Evolutionary conservation across 768 basidiomycete species (phyloP).

Genomic region (Trametes cubensis): DNA sequence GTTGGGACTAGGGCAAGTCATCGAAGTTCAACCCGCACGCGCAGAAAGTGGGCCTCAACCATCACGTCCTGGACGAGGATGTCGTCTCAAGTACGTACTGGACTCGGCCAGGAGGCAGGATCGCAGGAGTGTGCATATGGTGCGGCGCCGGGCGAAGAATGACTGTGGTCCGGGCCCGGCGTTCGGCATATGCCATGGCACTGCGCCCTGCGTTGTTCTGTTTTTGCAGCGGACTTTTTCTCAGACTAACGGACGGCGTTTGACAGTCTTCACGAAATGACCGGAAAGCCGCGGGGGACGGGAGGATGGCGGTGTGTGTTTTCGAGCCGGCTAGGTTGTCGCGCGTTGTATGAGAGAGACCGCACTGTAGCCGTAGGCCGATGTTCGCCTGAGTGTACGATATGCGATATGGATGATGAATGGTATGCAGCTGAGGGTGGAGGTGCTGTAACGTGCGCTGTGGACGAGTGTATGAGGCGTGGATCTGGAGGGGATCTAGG

Average conservation of each 20-base stretch:
- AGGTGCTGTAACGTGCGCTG: neutral
- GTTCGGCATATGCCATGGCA: neutral
- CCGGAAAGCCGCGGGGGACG: neutral
- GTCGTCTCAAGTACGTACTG: conserved; percentile 78
- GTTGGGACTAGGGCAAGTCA: conserved; percentile 71
- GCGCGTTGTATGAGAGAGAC: neutral
- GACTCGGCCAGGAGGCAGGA: neutral
- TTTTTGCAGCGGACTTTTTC: neutral
- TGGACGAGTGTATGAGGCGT: neutral
- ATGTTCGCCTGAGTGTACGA: conserved; percentile 3
- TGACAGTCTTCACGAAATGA: conserved; percentile 43
- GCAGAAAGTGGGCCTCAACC: conserved; percentile 87
- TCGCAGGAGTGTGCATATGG: no score
- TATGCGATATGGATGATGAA: neutral
- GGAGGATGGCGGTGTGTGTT: conserved; percentile 4
- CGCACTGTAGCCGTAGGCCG: neutral
- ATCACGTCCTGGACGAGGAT: conserved; percentile 86
- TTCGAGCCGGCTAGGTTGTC: neutral
- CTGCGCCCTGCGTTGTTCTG: neutral
- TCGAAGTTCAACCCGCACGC: conserved; percentile 93
- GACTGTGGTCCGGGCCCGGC: no score
- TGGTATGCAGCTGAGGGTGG: neutral
- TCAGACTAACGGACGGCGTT: conserved; percentile 12
- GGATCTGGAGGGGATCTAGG: conserved; percentile 9
- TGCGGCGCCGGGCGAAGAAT: no score